Evolutionary conservation across 345 rosid genomes (phyloP).

Genomic region (Populus deltoides): DNA sequence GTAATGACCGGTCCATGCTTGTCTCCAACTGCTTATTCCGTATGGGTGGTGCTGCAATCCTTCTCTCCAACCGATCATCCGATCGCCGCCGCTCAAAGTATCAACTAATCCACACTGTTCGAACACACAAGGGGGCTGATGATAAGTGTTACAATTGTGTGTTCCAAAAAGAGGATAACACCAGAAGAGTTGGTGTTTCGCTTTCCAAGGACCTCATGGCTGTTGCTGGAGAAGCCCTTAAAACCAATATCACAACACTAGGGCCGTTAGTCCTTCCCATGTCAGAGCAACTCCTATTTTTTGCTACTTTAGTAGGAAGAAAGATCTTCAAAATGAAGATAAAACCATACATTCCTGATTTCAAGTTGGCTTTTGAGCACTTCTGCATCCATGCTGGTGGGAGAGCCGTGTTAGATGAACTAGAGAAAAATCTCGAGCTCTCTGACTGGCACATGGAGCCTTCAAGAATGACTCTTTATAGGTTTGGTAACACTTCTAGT

Average conservation of each 20-base stretch:
- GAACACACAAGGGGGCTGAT: slow-evolving; percentile 88
- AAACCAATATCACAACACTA: slow-evolving; percentile 81
- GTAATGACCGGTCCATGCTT: slow-evolving; percentile 90
- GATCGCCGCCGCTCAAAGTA: slow-evolving; percentile 84
- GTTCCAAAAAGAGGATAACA: slow-evolving; percentile 75
- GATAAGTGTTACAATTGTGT: slow-evolving; percentile 69
- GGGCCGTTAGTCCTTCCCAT: slow-evolving; percentile 88
- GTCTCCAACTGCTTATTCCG: slow-evolving; percentile 91
- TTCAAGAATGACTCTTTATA: slow-evolving; percentile 79
- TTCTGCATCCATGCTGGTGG: slow-evolving; percentile 91
- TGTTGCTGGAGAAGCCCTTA: slow-evolving; percentile 91
- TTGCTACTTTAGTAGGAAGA: slow-evolving; percentile 60
- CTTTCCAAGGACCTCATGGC: slow-evolving; percentile 93
- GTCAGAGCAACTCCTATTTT: slow-evolving; percentile 83
- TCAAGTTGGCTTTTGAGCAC: slow-evolving; percentile 87
- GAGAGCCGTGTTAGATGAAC: slow-evolving; percentile 82
- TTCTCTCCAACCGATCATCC: slow-evolving; percentile 64
- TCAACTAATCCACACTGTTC: slow-evolving; percentile 86
- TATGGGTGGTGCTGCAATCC: slow-evolving; percentile 94
- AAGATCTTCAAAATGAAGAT: slow-evolving; percentile 59
- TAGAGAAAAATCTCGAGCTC: slow-evolving; percentile 77
- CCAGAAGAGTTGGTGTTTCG: slow-evolving; percentile 57
- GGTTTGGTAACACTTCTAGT: slow-evolving; percentile 91
- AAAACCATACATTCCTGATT: slow-evolving; percentile 77
- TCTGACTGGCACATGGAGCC: slow-evolving; percentile 91